A percentile compares a stretch with the other conserved stretches of the same genome.
These are phyloP conservation scores for Phallus indusiatus DNA, from an alignment of 768 basidiomycete species.

Conservation along the genomic window DNA sequence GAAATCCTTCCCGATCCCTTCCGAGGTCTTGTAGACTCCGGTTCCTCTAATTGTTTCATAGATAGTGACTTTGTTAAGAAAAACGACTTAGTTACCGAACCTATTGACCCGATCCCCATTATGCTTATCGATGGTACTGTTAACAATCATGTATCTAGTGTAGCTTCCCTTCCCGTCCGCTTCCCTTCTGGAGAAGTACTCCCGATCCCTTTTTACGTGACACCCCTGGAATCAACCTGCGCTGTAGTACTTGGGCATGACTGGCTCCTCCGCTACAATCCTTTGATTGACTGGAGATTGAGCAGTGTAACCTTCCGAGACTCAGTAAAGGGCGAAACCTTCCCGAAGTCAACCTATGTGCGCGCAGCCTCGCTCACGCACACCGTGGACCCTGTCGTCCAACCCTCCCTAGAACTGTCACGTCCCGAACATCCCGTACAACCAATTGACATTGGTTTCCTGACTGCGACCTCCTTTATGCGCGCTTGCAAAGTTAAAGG, in stretches of 20 bases:
- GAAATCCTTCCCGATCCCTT: background rate
- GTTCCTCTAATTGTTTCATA: background rate
- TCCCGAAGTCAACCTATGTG: no score
- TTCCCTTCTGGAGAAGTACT: background rate
- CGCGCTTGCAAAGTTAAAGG: background rate
- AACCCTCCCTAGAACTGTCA: background rate
- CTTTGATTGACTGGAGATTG: constrained; percentile 16
- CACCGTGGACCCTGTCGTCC: background rate
- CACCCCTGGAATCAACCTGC: background rate
- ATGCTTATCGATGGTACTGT: background rate
- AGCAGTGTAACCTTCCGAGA: background rate
- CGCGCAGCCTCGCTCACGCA: no score
- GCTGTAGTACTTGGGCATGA: constrained; percentile 11
- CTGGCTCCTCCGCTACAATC: constrained; percentile 16
- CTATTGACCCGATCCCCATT: background rate
- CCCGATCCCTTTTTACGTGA: background rate
- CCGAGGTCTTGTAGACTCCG: background rate
- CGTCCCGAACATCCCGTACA: background rate
- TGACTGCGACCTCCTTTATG: constrained; percentile 8
- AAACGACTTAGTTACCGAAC: background rate
- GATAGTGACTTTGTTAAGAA: background rate
- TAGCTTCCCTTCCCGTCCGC: background rate
- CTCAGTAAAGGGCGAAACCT: background rate
- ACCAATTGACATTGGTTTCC: constrained; percentile 5
- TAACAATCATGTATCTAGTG: background rate